Conservation (phyloP, 805 yeast genomes). For the Metschnikowia lunata region DNA sequence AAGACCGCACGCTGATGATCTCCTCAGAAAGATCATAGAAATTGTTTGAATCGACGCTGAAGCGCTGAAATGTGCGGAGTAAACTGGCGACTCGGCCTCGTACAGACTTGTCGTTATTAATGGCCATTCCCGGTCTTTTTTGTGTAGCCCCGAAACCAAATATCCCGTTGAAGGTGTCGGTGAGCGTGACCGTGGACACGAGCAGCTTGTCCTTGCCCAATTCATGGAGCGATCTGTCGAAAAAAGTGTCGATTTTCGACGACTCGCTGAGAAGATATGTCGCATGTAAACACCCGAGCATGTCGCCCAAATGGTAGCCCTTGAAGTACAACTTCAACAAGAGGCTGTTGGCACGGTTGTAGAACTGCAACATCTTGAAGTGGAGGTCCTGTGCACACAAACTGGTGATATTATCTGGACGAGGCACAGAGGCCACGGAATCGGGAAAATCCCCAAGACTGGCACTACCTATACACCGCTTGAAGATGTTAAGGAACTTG, state of each 20-base stretch:
- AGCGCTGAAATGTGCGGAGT: conserved; percentile 19
- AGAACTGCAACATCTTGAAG: conserved; percentile 56
- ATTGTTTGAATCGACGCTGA: conserved; percentile 41
- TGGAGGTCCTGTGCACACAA: conserved; percentile 45
- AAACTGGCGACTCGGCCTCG: not conserved
- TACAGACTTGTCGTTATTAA: not conserved
- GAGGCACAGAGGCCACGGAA: conserved; percentile 9
- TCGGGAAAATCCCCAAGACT: conserved; percentile 28
- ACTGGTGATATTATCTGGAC: conserved; percentile 23
- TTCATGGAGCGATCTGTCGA: conserved; percentile 49
- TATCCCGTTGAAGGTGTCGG: conserved; percentile 9
- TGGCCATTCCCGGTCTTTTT: not conserved
- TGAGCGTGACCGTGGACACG: conserved; percentile 20
- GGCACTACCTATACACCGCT: conserved; percentile 53
- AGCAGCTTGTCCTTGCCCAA: conserved; percentile 40
- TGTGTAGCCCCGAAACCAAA: conserved; percentile 2
- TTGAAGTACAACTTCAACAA: conserved; percentile 53
- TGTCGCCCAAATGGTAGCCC: conserved; percentile 51
- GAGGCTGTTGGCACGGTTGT: conserved; percentile 59
- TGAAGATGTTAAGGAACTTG: conserved; percentile 70
- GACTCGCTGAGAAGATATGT: conserved; percentile 55
- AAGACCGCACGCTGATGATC: conserved; percentile 49
- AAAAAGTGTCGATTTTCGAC: conserved; percentile 48
- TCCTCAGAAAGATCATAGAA: conserved; percentile 44
- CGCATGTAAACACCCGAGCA: conserved; percentile 49